Percentiles rank a stretch among this genome's conserved stretches.
Evolutionary conservation across 805 yeast genomes (phyloP).

Genomic region (Candida palmyrensis): DNA sequence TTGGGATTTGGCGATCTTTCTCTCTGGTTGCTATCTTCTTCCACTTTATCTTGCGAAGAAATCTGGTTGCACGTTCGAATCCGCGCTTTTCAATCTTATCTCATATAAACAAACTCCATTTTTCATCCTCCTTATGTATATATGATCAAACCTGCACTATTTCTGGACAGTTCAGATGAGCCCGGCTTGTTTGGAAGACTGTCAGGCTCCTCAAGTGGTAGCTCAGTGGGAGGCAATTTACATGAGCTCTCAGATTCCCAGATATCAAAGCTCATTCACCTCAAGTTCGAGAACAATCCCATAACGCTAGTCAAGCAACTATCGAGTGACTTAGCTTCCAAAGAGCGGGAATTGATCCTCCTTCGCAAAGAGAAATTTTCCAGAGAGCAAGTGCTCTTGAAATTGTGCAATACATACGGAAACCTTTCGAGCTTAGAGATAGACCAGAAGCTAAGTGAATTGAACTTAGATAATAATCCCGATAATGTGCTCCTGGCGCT

Average conservation of each 20-base stretch:
- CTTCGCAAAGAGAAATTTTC: slow-evolving; percentile 26
- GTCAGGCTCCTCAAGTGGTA: background rate
- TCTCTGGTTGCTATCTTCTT: background rate
- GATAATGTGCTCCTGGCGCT: slow-evolving; percentile 19
- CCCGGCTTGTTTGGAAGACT: slow-evolving; percentile 2
- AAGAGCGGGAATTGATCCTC: slow-evolving; percentile 42
- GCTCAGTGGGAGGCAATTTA: slow-evolving; percentile 12
- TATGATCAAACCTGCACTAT: no score
- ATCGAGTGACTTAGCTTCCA: slow-evolving; percentile 41
- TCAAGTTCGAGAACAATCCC: slow-evolving; percentile 23
- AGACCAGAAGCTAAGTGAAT: slow-evolving; percentile 20
- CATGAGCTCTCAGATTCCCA: slow-evolving; percentile 18
- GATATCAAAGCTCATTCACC: slow-evolving; percentile 14
- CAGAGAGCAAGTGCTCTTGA: slow-evolving; percentile 28
- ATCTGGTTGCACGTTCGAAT: no score
- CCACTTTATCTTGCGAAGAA: no score
- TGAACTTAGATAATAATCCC: slow-evolving; percentile 10
- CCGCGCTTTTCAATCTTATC: no score
- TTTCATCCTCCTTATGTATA: no score
- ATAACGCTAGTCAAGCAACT: slow-evolving; percentile 38
- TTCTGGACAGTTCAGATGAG: no score
- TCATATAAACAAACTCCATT: no score
- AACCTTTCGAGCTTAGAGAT: slow-evolving; percentile 29
- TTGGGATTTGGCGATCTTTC: no score
- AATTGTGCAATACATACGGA: slow-evolving; percentile 31